These are phyloP conservation scores for Geotrichum restrictum DNA, from an alignment of 1,139 yeast genomes.

Conservation along the genomic window DNA sequence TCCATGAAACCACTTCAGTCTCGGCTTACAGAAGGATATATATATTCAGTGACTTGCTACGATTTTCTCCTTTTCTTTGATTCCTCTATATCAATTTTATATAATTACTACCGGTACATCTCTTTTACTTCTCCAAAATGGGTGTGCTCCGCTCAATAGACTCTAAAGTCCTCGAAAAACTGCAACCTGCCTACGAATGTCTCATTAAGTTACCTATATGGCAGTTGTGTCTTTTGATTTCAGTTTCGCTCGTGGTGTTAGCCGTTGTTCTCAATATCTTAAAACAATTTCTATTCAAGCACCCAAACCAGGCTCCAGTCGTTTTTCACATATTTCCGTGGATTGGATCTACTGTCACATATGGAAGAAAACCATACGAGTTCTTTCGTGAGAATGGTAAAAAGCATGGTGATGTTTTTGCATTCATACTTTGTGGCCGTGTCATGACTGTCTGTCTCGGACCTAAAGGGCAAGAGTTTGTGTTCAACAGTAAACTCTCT, in stretches of 20 bases:
- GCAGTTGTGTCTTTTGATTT: slow-evolving; percentile 30
- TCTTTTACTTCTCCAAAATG: slow-evolving; percentile 4
- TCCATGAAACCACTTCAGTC: not conserved
- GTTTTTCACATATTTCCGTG: slow-evolving; percentile 94
- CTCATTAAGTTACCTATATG: slow-evolving; percentile 29
- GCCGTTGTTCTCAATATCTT: slow-evolving; percentile 53
- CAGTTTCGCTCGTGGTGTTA: slow-evolving; percentile 34
- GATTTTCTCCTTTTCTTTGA: no score
- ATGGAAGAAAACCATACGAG: slow-evolving; percentile 90
- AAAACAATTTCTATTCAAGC: slow-evolving; percentile 68
- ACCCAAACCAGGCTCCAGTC: slow-evolving; percentile 62
- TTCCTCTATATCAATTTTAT: not conserved
- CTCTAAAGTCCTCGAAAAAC: slow-evolving; percentile 34
- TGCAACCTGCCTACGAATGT: slow-evolving; percentile 5
- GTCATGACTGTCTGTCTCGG: slow-evolving; percentile 95
- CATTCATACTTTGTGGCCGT: slow-evolving; percentile 82
- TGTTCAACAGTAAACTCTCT: slow-evolving; percentile 80
- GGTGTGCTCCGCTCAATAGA: slow-evolving; percentile 21
- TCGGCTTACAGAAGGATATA: not conserved
- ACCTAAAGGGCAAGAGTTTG: slow-evolving; percentile 96
- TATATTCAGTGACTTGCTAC: not conserved
- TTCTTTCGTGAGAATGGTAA: slow-evolving; percentile 74
- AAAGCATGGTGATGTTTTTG: slow-evolving; percentile 87
- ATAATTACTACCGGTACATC: not conserved
- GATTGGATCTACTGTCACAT: slow-evolving; percentile 84